A percentile compares a stretch with the other conserved stretches of the same genome.
phyloP scores from a whole-genome alignment of 2,329 filamentous ascomycete species.

The Pseudohalonectria lignicola region DNA sequence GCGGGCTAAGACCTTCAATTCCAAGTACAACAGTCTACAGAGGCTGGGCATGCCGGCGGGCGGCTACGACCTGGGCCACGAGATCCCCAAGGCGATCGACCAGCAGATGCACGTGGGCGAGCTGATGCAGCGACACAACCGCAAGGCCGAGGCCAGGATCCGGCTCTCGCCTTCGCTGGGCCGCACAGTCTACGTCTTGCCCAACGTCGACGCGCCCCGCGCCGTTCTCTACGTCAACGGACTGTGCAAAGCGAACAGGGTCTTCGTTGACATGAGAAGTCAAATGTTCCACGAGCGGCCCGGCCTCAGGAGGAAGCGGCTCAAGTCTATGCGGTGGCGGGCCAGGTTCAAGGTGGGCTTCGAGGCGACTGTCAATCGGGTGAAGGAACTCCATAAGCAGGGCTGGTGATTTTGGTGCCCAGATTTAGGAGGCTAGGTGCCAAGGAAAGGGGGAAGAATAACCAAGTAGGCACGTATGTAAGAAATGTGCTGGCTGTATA shows the following conservation, averaged over 20 bases:
- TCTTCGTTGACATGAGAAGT: conserved; percentile 39
- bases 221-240: conserved; percentile 30
- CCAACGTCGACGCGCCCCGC: conserved; percentile 30
- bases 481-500: too few relatives aligned
- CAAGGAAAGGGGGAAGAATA: too few relatives aligned
- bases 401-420: conserved; percentile 64
- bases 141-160: too few relatives aligned
- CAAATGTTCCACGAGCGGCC: conserved; percentile 67
- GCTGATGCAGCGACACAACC: too few relatives aligned
- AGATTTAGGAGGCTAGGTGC: too few relatives aligned
- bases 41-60: too few relatives aligned
- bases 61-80: too few relatives aligned
- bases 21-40: neutral
- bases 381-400: conserved; percentile 61
- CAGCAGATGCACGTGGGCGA: too few relatives aligned
- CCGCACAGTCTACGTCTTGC: conserved; percentile 28
- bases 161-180: conserved; percentile 30
- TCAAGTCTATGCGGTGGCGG: conserved; percentile 59
- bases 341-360: conserved; percentile 60
- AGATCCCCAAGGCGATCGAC: too few relatives aligned
- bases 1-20: too few relatives aligned
- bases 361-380: conserved; percentile 49
- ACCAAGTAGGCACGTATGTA: too few relatives aligned
- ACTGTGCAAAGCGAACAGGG: conserved; percentile 37
- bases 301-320: conserved; percentile 67